Evolutionary conservation across 305 asterid genomes (phyloP).

Genomic region (Fraxinus sp.): DNA sequence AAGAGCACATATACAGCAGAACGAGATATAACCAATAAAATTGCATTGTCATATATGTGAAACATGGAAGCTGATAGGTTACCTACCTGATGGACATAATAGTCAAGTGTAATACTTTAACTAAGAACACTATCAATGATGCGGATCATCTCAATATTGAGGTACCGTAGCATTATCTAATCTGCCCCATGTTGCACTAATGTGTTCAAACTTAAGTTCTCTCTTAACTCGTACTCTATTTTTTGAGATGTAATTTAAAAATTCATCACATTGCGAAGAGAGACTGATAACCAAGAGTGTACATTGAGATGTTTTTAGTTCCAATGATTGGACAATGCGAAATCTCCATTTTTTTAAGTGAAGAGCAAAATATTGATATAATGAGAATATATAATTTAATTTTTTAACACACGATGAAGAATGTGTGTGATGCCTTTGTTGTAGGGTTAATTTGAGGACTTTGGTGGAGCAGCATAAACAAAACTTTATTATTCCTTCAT

Average conservation of each 20-base stretch:
- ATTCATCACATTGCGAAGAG: not conserved
- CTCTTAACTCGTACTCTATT: conserved; percentile 79
- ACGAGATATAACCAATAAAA: not conserved
- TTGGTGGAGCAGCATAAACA: too few species aligned
- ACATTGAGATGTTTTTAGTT: too few species aligned
- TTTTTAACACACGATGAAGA: too few species aligned
- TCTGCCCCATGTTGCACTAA: conserved; percentile 88
- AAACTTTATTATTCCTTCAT: too few species aligned
- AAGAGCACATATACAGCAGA: not conserved
- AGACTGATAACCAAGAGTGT: too few species aligned
- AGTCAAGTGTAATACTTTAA: conserved; percentile 90
- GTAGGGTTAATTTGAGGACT: too few species aligned
- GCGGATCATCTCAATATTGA: conserved; percentile 76
- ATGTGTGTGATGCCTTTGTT: too few species aligned
- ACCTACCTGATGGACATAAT: conserved; percentile 86
- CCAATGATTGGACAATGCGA: too few species aligned
- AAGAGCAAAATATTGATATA: too few species aligned
- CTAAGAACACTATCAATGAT: conserved; percentile 92
- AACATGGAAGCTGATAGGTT: not conserved
- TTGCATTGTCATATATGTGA: conserved; percentile 3
- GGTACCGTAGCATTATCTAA: conserved; percentile 69
- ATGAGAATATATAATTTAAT: too few species aligned
- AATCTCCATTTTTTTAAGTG: too few species aligned
- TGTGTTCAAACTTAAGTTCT: conserved; percentile 55
- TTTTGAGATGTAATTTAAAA: not conserved